Base-by-base conservation (phyloP, 768 basidiomycete genomes). In the Ramaria sp. region DNA sequence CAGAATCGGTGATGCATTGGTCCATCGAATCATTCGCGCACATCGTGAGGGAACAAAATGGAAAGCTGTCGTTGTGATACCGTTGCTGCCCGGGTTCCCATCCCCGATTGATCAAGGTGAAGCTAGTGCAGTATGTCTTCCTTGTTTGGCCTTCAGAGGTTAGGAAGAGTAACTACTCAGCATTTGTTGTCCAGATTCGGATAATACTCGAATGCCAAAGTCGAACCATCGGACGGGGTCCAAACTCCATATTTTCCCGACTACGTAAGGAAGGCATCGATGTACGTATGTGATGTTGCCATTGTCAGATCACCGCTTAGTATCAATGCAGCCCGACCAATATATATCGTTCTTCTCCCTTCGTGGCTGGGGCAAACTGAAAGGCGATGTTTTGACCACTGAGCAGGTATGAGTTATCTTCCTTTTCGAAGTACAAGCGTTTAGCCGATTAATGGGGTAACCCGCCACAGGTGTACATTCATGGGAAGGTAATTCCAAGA, bases 151-250 rank as follows among this genome's bases (percentile, higher is more conserved):
- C 20, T 34, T 13, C 17, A 9, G 2, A 5, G 27, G 5, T 5
- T 27, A 27, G 27, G 27, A 27, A 27, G 27, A 27, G 30, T 39
- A 22, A 13, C 11, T n/a, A 41, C 54, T 57, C 38, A 60, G 19
- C 38, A 13, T 5, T 30, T 42, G 57, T 10, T 10, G 9, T 13
- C 34, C 61, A 92, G 90, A 82, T 95, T 62, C 90, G 95, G 34
- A 86, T 98, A 56, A 98, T 98, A 66, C 66, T 97, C 38, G 92
- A 99, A 66, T 95, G 92, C 65, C 96, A 99, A 69, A 94, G 91
- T 65, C 79, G 87, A 58, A 86, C 91, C 0, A 86, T 98, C 47
- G 79, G 79, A 54, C 79, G 95, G 47, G 96, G 96, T 1, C 89
- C 91, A 3, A 77, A 89, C 68, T 96, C 93, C 3, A 95, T 99